Percentiles rank a stretch among this genome's conserved stretches.
These are phyloP conservation scores for Penicillium manginii DNA, from an alignment of 495 filamentous ascomycete species.

Conservation along the genomic window DNA sequence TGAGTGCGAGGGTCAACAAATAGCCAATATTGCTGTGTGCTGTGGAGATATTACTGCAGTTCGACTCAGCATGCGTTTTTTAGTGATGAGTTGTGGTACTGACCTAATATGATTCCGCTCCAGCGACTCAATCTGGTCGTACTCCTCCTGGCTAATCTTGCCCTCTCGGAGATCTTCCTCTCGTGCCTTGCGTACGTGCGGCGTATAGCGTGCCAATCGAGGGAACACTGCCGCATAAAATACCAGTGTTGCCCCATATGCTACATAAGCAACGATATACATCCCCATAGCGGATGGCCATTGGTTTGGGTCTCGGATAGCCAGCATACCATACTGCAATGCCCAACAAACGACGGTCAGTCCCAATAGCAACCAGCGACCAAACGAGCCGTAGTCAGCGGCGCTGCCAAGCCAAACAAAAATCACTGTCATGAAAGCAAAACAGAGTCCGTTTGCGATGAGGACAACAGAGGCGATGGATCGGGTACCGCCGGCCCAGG, in stretches of 20 bases:
- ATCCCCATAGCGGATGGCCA: conserved; percentile 54
- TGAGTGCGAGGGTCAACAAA: conserved; percentile 46
- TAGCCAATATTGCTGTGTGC: conserved; percentile 57
- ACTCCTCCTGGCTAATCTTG: conserved; percentile 44
- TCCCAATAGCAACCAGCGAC: conserved; percentile 50
- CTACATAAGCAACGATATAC: conserved; percentile 52
- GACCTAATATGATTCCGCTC: conserved; percentile 52
- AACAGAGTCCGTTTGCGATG: conserved; percentile 55
- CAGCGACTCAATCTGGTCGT: conserved; percentile 52
- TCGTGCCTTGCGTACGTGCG: conserved; percentile 49
- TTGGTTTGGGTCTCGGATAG: conserved; percentile 45
- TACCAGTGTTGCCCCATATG: conserved; percentile 52
- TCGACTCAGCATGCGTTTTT: no score
- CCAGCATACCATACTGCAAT: conserved; percentile 52
- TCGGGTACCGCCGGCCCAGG: conserved; percentile 49
- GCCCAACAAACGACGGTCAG: conserved; percentile 54
- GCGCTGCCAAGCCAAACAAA: conserved; percentile 54
- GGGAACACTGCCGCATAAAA: conserved; percentile 57
- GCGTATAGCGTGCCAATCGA: conserved; percentile 49
- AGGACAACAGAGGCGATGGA: conserved; percentile 51
- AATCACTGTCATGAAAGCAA: conserved; percentile 53
- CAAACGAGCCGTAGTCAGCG: conserved; percentile 55
- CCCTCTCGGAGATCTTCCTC: conserved; percentile 50
- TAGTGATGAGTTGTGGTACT: conserved; percentile 6
- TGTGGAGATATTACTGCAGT: conserved; percentile 47